phyloP scores from a whole-genome alignment of 257 asterid genomes.

The Leonotis leonurus region DNA sequence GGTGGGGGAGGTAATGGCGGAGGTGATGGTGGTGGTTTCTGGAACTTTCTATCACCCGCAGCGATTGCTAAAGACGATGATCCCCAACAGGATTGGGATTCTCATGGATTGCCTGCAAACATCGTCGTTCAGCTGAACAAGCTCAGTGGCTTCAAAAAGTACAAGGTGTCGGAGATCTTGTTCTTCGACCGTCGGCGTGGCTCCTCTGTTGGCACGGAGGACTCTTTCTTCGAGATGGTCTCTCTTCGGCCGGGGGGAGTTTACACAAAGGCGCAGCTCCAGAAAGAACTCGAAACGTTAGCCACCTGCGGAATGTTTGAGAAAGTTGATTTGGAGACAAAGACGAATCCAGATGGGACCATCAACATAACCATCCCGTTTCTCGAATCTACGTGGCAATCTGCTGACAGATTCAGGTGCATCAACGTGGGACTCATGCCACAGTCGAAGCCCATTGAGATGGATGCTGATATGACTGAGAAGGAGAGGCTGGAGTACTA shows the following conservation, averaged over 20 bases:
- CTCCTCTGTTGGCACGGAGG: slow-evolving; percentile 66
- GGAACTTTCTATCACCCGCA: slow-evolving; percentile 43
- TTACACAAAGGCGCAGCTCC: slow-evolving; percentile 81
- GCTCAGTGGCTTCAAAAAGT: slow-evolving; percentile 82
- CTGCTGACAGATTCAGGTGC: slow-evolving; percentile 81
- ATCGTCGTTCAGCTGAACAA: slow-evolving; percentile 69
- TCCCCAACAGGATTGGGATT: slow-evolving; percentile 71
- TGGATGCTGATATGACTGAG: slow-evolving; percentile 96
- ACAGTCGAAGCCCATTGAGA: slow-evolving; percentile 79
- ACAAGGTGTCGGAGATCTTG: slow-evolving; percentile 74
- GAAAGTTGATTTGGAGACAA: slow-evolving; percentile 76
- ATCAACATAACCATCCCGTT: slow-evolving; percentile 63
- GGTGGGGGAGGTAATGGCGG: slow-evolving; percentile 46
- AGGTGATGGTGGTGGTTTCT: slow-evolving; percentile 42
- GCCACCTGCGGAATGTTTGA: slow-evolving; percentile 92
- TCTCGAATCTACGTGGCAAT: slow-evolving; percentile 77
- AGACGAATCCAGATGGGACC: slow-evolving; percentile 87
- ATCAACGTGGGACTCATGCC: slow-evolving; percentile 86
- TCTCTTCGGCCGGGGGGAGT: slow-evolving; percentile 82
- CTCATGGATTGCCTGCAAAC: slow-evolving; percentile 90
- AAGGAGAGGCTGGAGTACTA: slow-evolving; percentile 64
- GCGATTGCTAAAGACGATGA: slow-evolving; percentile 89
- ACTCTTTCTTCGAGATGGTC: slow-evolving; percentile 91
- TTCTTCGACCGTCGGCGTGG: slow-evolving; percentile 61
- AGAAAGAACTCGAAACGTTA: slow-evolving; percentile 81